Conservation (phyloP, 163 green algal genomes). For the Scenedesmus sp. region DNA sequence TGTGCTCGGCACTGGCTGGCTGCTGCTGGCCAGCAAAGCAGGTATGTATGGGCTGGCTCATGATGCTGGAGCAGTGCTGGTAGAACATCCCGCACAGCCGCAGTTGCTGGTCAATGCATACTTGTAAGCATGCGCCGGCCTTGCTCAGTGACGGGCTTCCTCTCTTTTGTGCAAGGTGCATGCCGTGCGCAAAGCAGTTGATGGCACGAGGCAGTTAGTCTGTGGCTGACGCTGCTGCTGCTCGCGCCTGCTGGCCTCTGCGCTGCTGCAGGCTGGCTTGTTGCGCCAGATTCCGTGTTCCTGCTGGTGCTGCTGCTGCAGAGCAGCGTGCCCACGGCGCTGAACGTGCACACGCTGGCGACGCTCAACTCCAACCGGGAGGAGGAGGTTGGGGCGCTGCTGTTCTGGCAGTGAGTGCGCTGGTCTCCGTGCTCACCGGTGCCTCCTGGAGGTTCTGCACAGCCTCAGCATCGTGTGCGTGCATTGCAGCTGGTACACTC, state of each 20-base stretch:
- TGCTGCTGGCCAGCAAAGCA: constrained; percentile 34
- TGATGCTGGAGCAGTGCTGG: not conserved
- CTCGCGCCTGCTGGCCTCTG: too few species aligned
- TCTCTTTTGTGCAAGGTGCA: too few species aligned
- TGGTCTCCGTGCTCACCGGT: too few species aligned
- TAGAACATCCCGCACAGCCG: not conserved
- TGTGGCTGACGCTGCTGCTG: too few species aligned
- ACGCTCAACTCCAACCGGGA: constrained; percentile 72
- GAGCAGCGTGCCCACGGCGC: constrained; percentile 57
- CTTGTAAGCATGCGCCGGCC: not conserved
- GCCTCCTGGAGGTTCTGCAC: not conserved
- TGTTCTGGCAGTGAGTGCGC: constrained; percentile 81
- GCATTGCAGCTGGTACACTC: too few species aligned
- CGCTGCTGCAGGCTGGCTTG: constrained; percentile 22
- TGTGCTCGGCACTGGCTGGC: constrained; percentile 31
- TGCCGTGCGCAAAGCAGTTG: not conserved
- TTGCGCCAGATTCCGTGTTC: constrained; percentile 9
- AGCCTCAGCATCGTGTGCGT: not conserved
- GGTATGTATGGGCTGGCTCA: not conserved
- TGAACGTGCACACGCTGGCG: constrained; percentile 84
- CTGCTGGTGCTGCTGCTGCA: constrained; percentile 47
- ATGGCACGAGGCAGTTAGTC: too few species aligned
- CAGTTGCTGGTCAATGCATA: not conserved
- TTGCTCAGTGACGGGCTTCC: too few species aligned
- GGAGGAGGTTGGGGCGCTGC: constrained; percentile 70